Evolutionary conservation across 495 filamentous ascomycete genomes (phyloP), one percentile per base, ranked within the genome.

Genomic region (Penicillium argentinense): DNA sequence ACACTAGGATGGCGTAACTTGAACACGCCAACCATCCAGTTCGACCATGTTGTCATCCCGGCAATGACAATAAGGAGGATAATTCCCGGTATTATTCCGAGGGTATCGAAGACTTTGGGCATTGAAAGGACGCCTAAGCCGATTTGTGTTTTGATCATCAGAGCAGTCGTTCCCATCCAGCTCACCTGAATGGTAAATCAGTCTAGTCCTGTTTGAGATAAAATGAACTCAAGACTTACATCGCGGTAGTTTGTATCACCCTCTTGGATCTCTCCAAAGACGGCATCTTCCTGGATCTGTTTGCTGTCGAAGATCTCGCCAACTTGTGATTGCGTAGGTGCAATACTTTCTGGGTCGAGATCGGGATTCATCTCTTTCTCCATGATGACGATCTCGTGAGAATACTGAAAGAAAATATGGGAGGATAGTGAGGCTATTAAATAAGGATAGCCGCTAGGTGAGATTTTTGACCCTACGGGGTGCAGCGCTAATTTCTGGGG

Each of bases 11-110:
- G 82, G 41, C 71, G 71, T 5, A 84, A 33, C 60, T 87, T 88
- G 52, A 91, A 81, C 54, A 84, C 78, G 19, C 82, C 85, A 43
- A 90, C 72, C 40, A 88, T 73, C 45, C 83, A 87, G 58, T 82
- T 81, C 14, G 84, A 85, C 70, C 88, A 91, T 26, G 82, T 83
- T 19, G 86, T 81, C 12, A 86, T 60, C 7, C 79, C 48, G 5
- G 85, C 86, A 18, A 87, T 46, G 21, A 59, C 52, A 23, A 81
- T 47, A 7, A 82, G 71, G 27, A 78, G 64, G 29, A 87, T 69
- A 4, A 74, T 40, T 0, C 68, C 68, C 1, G 68, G 61, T 9
- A 84, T 69, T 64, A 86, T 74, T 9, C 83, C 83, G 5, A 86
- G 62, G 4, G 71, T 68, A 16, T 83, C 77, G 37, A 85, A 83